Evolutionary conservation across 2,329 filamentous ascomycete genomes (phyloP).

Genomic region (Laburnicola sp.): DNA sequence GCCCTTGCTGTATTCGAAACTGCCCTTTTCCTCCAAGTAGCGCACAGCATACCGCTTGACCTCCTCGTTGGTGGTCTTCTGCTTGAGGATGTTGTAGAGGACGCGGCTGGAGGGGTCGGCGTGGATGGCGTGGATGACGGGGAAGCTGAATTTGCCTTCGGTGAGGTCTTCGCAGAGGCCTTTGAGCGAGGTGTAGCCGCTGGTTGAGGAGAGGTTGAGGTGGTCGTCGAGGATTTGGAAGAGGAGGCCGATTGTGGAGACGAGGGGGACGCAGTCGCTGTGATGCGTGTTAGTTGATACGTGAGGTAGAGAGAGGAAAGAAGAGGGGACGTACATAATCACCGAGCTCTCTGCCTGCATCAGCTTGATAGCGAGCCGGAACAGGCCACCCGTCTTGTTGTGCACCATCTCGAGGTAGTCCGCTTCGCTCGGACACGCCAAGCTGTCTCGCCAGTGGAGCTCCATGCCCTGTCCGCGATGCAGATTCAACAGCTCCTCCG

Average conservation of each 20-base stretch:
- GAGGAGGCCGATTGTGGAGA: slow-evolving; percentile 81
- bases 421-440: slow-evolving; percentile 81
- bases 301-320: slow-evolving; percentile 1
- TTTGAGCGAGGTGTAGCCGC: slow-evolving; percentile 79
- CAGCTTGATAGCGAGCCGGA: slow-evolving; percentile 80
- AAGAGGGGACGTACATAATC: slow-evolving; percentile 43
- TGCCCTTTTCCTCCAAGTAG: slow-evolving; percentile 89
- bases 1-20: slow-evolving; percentile 79
- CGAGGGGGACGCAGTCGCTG: slow-evolving; percentile 77
- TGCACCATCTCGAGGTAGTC: slow-evolving; percentile 94
- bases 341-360: slow-evolving; percentile 75
- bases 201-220: slow-evolving; percentile 69
- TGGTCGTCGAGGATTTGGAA: slow-evolving; percentile 96
- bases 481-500: slow-evolving; percentile 80
- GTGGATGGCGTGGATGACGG: slow-evolving; percentile 90
- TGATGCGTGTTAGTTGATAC: not conserved
- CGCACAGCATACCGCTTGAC: slow-evolving; percentile 88
- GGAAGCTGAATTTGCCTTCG: slow-evolving; percentile 96
- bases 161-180: slow-evolving; percentile 94
- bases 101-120: slow-evolving; percentile 73
- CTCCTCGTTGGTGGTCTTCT: slow-evolving; percentile 82
- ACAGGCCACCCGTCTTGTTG: slow-evolving; percentile 88
- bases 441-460: slow-evolving; percentile 82
- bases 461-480: slow-evolving; percentile 91
- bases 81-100: slow-evolving; percentile 88